Base-by-base conservation (phyloP, 176 grass and related monocot genomes). In the Oryza brachyantha region DNA sequence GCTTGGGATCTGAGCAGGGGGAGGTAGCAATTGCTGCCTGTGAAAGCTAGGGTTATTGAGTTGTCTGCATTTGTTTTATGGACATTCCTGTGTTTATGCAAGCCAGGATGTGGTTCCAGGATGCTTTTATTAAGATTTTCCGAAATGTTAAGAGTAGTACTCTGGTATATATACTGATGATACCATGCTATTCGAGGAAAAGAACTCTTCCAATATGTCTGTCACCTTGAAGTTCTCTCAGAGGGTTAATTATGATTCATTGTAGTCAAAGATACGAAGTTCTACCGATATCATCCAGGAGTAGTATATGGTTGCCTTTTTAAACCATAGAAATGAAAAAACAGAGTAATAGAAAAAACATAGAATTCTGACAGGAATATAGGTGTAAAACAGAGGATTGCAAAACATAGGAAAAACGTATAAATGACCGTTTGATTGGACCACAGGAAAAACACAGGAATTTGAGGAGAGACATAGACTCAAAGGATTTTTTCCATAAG, bases 1-100 rank as follows among this genome's bases (percentile, higher is more conserved):
- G 91, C 86, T 97, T 25, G 93, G 93, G 29, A 93, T 96, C 83
- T 96, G 78, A 97, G 87, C 81, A 27, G 25, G n/a, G 16, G 34
- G 70, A 61, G 11, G 29, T 24, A 13, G 5, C 32, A 2, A 68
- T 14, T 87, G 42, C 74, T 65, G 73, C 63, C 32, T 73, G 39
- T 57, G 48, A 17, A 55, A 29, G 12, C 73, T 79, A 76, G 72
- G 75, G 80, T 66, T 83, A 70, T 69, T 52, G 76, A 67, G 21
- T 55, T 85, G 77, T 74, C 83, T 79, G 40, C 45, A 64, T 84
- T 84, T 41, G 22, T 78, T 88, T 72, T 37, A 62, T 77, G 45
- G 48, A 72, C 76, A 68, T 79, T 31, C 58, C 79, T 40, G 66
- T 46, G 75, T 76, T 77, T 85, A 21, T 84, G 68, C 64, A 84